Evolutionary conservation across 83 land plant genomes (phyloP).

Genomic region (Diphasiastrum complanatum): DNA sequence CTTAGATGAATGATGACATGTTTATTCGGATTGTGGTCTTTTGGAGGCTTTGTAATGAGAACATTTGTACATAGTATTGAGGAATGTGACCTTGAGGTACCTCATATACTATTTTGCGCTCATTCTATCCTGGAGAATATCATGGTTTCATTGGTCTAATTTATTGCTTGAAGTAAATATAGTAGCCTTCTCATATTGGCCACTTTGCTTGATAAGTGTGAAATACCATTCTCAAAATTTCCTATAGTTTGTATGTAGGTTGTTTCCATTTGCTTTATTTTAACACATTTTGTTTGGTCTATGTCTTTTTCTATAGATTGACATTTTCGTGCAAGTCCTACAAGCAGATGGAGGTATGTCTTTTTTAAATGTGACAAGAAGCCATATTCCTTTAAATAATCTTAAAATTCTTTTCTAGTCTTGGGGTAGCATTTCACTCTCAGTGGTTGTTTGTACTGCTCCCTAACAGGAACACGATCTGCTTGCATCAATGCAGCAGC

Average conservation of each 20-base stretch:
- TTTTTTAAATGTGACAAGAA: background rate
- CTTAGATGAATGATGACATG: background rate
- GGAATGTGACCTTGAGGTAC: too few species aligned
- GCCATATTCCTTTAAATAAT: background rate
- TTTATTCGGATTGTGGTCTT: too few species aligned
- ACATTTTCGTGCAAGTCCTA: slow-evolving; percentile 95
- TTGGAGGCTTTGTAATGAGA: too few species aligned
- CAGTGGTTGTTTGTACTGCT: background rate
- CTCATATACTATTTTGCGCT: too few species aligned
- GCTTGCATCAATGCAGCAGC: slow-evolving; percentile 99
- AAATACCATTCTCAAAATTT: background rate
- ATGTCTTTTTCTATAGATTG: slow-evolving; percentile 57
- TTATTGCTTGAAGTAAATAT: background rate
- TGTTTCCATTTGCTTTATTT: too few species aligned
- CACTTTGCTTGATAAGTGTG: too few species aligned
- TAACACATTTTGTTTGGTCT: too few species aligned
- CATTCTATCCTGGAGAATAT: too few species aligned
- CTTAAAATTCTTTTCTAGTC: background rate
- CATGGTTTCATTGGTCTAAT: background rate
- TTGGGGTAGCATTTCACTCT: background rate
- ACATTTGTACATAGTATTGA: too few species aligned
- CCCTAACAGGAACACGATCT: slow-evolving; percentile 71
- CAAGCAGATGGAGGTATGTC: slow-evolving; percentile 98
- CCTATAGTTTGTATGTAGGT: slow-evolving; percentile 7
- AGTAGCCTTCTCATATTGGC: too few species aligned